A percentile compares a stretch with the other conserved stretches of the same genome.
Evolutionary conservation across 225 moss, liverwort and hornwort species (phyloP).

Genomic region (Sphagnum contortum): DNA sequence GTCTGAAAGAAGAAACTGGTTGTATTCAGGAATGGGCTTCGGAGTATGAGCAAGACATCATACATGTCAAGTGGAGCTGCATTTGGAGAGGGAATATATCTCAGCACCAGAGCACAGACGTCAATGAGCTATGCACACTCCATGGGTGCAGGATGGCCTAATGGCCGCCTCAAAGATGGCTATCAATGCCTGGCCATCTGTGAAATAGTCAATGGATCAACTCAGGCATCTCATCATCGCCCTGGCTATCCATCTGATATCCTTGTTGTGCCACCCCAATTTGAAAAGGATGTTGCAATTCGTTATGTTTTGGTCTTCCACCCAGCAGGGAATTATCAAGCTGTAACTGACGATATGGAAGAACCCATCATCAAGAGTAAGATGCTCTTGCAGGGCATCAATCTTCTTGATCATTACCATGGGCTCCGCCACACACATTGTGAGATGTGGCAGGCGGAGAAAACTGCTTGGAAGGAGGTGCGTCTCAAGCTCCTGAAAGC

Average conservation of each 20-base stretch:
- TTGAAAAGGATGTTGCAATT: constrained; percentile 41
- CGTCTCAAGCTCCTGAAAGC: constrained; percentile 8
- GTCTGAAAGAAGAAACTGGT: too few relatives aligned
- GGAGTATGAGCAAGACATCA: constrained; percentile 62
- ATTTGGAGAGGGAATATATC: constrained; percentile 60
- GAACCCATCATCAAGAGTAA: constrained; percentile 1
- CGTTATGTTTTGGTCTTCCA: constrained; percentile 44
- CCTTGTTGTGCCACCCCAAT: constrained; percentile 40
- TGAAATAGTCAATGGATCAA: constrained; percentile 32
- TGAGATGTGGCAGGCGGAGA: background rate
- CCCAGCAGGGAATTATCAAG: background rate
- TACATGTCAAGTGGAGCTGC: constrained; percentile 60
- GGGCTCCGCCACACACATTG: constrained; percentile 8
- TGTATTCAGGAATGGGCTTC: constrained; percentile 39
- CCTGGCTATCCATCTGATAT: constrained; percentile 5
- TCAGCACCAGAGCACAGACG: constrained; percentile 20
- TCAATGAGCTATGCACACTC: constrained; percentile 20
- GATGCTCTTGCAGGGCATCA: background rate
- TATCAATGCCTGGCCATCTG: constrained; percentile 51
- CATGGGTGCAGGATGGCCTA: constrained; percentile 3
- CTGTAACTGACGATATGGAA: background rate
- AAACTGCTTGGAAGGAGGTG: constrained; percentile 8
- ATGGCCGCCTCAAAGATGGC: constrained; percentile 23
- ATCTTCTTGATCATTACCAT: constrained; percentile 24
- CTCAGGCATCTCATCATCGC: background rate